These are phyloP conservation scores for Mycena sp. DNA, from an alignment of 1,284 basidiomycete genomes.

Conservation along the genomic window DNA sequence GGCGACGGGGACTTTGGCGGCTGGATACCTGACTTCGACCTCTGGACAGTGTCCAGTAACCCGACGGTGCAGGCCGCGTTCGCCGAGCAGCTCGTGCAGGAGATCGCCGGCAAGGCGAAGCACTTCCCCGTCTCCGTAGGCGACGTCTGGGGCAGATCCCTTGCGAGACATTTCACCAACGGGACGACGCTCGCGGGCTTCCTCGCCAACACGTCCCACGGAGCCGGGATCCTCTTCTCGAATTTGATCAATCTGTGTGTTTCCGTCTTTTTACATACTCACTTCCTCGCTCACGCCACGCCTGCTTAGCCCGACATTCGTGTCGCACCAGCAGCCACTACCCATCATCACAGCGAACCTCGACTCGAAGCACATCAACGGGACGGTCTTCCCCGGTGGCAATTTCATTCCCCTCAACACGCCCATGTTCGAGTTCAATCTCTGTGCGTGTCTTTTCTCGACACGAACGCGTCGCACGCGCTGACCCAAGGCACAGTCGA, in stretches of 20 bases:
- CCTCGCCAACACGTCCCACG: slow-evolving; percentile 44
- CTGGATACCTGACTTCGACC: slow-evolving; percentile 45
- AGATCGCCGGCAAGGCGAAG: slow-evolving; percentile 43
- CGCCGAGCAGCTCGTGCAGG: slow-evolving; percentile 36
- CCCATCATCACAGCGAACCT: slow-evolving; percentile 48
- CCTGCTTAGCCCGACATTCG: slow-evolving; percentile 42
- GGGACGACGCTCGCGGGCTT: slow-evolving; percentile 47
- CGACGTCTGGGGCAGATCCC: slow-evolving; percentile 44
- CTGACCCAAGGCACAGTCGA: slow-evolving; percentile 4
- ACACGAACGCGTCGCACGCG: too few species aligned
- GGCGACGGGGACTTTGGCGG: slow-evolving; percentile 42
- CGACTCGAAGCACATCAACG: slow-evolving; percentile 37
- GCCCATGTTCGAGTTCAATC: slow-evolving; percentile 55
- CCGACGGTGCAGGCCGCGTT: slow-evolving; percentile 31
- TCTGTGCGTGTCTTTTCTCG: too few species aligned
- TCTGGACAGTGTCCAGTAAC: slow-evolving; percentile 35
- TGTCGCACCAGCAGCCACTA: slow-evolving; percentile 45
- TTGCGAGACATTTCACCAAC: slow-evolving; percentile 52
- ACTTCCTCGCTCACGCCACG: not conserved
- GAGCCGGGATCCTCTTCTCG: slow-evolving; percentile 47
- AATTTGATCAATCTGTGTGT: slow-evolving; percentile 44
- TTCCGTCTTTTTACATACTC: not conserved
- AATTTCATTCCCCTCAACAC: slow-evolving; percentile 46
- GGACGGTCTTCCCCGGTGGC: slow-evolving; percentile 28
- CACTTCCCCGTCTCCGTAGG: slow-evolving; percentile 43